Evolutionary conservation across 208 protist genomes (phyloP), one percentile per base, ranked within the genome.

Genomic region (Leishmania gerbilli): DNA sequence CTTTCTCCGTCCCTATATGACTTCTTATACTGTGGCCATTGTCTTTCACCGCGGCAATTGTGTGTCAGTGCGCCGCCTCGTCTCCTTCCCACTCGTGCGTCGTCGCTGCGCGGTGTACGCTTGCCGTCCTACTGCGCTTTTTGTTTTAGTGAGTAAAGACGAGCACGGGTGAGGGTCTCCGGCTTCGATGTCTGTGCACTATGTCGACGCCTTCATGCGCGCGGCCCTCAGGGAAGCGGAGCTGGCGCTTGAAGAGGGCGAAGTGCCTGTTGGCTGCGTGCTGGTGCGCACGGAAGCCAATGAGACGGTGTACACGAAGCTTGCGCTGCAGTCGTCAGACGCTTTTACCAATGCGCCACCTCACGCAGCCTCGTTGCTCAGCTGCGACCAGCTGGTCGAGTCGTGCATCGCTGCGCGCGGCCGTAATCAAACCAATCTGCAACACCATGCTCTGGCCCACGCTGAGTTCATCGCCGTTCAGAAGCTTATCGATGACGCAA

Each of bases 201-300:
- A 95, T 72, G 87, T 89, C 6, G 88, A 91, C 56, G 80, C 45
- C 21, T 96, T 94, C 75, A 98, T 98, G 95, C 79, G 68, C 13
- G 82, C 64, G 8, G 95, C 95, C 9, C 87, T 97, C 49, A 49
- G 62, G 5, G 91, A 96, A 62, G 95, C 93, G 0, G 74, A 71
- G 45, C 19, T 58, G 21, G 95, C 95, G 13, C 86, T 97, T 8
- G 55, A 2, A 17, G 87, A 94, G 64, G 92, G 95, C 11, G 98
- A 99, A 76, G 98, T 99, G 5, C 98, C 98, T 0, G 97, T 99
- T 19, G 98, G 98, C 11, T 99, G 98, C 87, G 98, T 99, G 3
- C 79, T 99, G 40, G 97, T 99, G 1, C 68, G 62, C 9, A 15
- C 68, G 11, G 51, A 56, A 9, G 62, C 51, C 49, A 89, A 89